A percentile compares a stretch with the other conserved stretches of the same genome.
These are phyloP conservation scores for Rhynchosporium graminicola DNA, from an alignment of 2,329 filamentous ascomycete species.

Conservation along the genomic window DNA sequence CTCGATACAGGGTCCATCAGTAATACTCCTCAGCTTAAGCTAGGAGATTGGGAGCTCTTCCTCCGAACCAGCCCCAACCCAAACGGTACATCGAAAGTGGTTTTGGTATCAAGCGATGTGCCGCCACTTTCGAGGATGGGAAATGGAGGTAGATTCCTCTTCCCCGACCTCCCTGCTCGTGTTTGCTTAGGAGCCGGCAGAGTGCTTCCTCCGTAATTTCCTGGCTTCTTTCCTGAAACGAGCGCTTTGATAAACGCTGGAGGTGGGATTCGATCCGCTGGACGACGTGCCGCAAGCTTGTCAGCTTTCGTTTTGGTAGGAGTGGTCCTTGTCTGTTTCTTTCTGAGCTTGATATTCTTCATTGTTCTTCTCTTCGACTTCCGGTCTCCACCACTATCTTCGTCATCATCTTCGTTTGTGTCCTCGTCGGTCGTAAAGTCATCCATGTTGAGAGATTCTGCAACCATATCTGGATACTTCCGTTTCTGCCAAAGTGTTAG, in stretches of 20 bases:
- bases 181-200: not conserved
- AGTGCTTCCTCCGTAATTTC: not conserved
- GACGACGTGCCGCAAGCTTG: not conserved
- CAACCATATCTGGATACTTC: not conserved
- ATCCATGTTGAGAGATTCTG: not conserved
- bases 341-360: conserved; percentile 3
- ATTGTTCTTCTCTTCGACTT: conserved; percentile 3
- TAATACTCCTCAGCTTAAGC: not conserved
- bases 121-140: not conserved
- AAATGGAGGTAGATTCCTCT: not conserved
- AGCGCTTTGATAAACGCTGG: conserved; percentile 7
- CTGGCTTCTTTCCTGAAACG: not conserved
- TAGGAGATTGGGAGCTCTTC: not conserved
- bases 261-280: not conserved
- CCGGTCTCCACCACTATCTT: not conserved
- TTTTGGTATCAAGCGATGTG: not conserved
- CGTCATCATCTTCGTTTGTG: not conserved
- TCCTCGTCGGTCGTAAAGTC: conserved; percentile 3
- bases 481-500: not conserved
- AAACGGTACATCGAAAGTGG: not conserved
- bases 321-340: not conserved
- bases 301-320: not conserved
- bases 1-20: not conserved
- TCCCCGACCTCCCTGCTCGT: not conserved
- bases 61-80: not conserved